Conservation (phyloP, 768 basidiomycete genomes). For the Kockovaella imperatae region DNA sequence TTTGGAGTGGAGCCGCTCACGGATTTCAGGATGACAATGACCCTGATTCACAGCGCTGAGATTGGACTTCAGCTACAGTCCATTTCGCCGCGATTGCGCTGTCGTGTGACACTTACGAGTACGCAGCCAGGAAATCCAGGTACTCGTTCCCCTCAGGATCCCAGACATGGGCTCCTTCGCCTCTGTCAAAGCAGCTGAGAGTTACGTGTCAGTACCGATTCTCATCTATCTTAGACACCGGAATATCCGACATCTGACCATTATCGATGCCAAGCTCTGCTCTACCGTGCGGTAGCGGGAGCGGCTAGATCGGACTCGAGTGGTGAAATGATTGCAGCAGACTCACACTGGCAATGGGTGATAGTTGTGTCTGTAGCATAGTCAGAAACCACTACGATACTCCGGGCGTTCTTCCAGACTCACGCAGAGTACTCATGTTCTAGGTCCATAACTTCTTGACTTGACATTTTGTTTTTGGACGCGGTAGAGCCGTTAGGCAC, state of each 20-base stretch:
- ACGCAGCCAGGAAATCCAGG: conserved; percentile 96
- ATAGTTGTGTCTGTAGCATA: conserved; percentile 61
- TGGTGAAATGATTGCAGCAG: neutral
- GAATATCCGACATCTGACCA: neutral
- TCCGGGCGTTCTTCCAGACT: conserved; percentile 4
- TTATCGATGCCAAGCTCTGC: neutral
- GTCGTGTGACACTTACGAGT: conserved; percentile 60
- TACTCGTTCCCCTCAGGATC: conserved; percentile 92
- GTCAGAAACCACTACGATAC: conserved; percentile 7
- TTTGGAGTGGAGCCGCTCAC: conserved; percentile 3
- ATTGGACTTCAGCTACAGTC: conserved; percentile 3
- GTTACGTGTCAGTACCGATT: neutral
- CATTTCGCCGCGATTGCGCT: neutral
- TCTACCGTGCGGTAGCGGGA: too few species aligned
- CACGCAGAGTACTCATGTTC: conserved; percentile 56
- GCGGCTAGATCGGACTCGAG: neutral
- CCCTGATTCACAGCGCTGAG: conserved; percentile 79
- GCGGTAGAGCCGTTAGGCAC: neutral
- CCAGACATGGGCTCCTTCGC: conserved; percentile 70
- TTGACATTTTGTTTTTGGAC: conserved; percentile 36
- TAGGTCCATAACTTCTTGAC: conserved; percentile 59
- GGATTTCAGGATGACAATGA: conserved; percentile 39
- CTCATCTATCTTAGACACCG: neutral
- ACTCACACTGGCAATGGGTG: conserved; percentile 74
- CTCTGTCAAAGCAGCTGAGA: conserved; percentile 72